Base-by-base conservation (phyloP, 352 stramenopile species). In the Plasmopara halstedii region DNA sequence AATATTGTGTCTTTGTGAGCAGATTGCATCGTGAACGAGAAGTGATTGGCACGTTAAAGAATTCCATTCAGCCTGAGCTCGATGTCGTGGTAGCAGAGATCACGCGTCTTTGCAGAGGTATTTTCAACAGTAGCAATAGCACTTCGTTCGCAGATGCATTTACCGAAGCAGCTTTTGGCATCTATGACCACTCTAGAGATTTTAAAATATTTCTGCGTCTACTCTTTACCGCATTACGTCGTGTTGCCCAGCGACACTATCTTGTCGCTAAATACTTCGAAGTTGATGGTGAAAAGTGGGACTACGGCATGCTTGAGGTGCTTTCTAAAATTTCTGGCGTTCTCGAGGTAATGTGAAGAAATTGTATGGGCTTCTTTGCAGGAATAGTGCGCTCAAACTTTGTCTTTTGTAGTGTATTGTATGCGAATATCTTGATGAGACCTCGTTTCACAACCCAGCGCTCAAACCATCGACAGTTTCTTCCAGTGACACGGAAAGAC, bases 101-200 rank as follows among this genome's bases (percentile, higher is more conserved):
- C 33, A 83, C 77, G 21, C 64, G 75, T 21, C 78, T 89, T 17
- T 92, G 75, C 22, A 60, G 74, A 7, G 65, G 64, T 7, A 83
- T 87, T 36, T 89, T 83, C 62, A 86, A 85, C 45, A 68, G 70
- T 2, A 77, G 65, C 47, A 86, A 72, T 46, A 80, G 70, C 42
- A 89, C 73, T n/a, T 87, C 78, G 2, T 85, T 86, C 41, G 71
- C 79, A 37, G 85, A 83, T 48, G 69, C 56, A 22, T 86, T 86
- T 50, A 88, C 68, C 8, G 69, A 89, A 38, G 79, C 74, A 14
- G 74, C 70, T 4, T 92, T 89, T 40, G 80, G 77, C 14, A 65
- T 51, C 4, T 70, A 85, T 54, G 67, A 82, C 42, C 62, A 83
- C 37, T 85, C 77, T 8, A 58, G 35, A 42, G 73, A 83, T 22